Base-by-base conservation (phyloP, 305 asterid species). In the Rubia balearica region DNA sequence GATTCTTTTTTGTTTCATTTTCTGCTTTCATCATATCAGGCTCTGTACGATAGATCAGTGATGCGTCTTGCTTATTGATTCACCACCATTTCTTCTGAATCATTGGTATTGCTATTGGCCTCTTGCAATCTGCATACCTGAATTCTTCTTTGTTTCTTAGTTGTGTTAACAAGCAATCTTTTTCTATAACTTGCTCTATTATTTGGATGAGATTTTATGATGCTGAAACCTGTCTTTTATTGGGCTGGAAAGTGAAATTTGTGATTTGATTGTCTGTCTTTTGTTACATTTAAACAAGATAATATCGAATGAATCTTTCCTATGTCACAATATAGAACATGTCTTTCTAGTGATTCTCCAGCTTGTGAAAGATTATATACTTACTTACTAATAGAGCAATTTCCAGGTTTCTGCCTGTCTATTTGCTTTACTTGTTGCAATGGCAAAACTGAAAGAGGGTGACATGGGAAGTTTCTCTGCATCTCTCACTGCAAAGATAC, bases 391-490 rank as follows among this genome's bases (percentile, higher is more conserved):
- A 67, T 65, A 71, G 51, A 43, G 36, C 65, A 55, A 56, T 57
- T 76, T 79, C 63, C 90, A 94, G 99, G 84, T 88, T 72, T 85
- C 97, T 79, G 82, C 90, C 81, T 76, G 86, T 79, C 82, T 86
- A 80, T 84, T 86, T 84, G 80, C 76, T 74, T 94, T 90, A 73
- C 91, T n/a, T n/a, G n/a, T 84, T 65, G 79, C 77, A 21, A 90
- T 92, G 91, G 74, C 75, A 76, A 95, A 88, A 82, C 79, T 90
- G 77, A 84, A 84, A 73, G 68, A 64, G 67, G 91, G 92, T 8
- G 89, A 86, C 73, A 78, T 73, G 67, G 96, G 98, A 73, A 89
- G 95, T 80, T 78, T 92, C 75, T 92, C 99, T 36, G 82, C 89
- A 69, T 81, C 89, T 61, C 85, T 95, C 11, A 78, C 81, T 68